Evolutionary conservation across 768 basidiomycete species (phyloP).

Genomic region (Pleurotus tuber-regium): DNA sequence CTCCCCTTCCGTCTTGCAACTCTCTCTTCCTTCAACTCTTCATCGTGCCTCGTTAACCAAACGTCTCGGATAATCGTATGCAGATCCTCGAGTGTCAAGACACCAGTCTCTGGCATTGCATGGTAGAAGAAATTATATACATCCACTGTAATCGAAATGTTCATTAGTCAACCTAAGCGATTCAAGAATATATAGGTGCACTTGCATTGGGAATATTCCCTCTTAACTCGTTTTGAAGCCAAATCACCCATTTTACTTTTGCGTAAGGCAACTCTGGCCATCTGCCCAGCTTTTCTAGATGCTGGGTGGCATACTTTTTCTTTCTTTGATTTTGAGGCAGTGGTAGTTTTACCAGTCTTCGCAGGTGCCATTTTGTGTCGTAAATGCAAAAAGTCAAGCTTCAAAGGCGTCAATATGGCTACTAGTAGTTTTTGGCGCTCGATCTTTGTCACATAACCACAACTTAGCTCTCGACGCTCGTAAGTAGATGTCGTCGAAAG

Average conservation of each 20-base stretch:
- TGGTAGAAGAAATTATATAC: slow-evolving; percentile 76
- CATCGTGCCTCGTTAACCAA: slow-evolving; percentile 75
- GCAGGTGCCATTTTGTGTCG: no score
- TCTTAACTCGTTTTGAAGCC: slow-evolving; percentile 54
- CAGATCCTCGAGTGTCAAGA: slow-evolving; percentile 60
- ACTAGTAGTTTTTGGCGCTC: no score
- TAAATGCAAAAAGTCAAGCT: no score
- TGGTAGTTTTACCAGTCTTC: no score
- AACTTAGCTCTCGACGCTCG: no score
- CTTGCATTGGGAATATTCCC: slow-evolving; percentile 51
- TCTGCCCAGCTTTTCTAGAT: slow-evolving; percentile 80
- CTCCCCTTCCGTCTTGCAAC: slow-evolving; percentile 67
- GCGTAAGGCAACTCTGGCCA: slow-evolving; percentile 63
- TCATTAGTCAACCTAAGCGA: slow-evolving; percentile 3
- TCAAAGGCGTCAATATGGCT: no score
- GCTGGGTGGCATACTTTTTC: slow-evolving; percentile 83
- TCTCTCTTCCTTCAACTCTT: slow-evolving; percentile 59
- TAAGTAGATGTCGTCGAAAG: slow-evolving; percentile 43
- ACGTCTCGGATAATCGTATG: slow-evolving; percentile 62
- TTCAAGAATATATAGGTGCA: slow-evolving; percentile 14
- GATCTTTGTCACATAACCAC: no score
- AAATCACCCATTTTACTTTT: slow-evolving; percentile 64
- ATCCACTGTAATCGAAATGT: slow-evolving; percentile 50
- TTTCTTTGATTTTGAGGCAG: no score
- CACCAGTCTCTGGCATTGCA: slow-evolving; percentile 56